Conservation (phyloP, 2,329 filamentous ascomycete genomes). For the Ophiostoma himal-ulmi region DNA sequence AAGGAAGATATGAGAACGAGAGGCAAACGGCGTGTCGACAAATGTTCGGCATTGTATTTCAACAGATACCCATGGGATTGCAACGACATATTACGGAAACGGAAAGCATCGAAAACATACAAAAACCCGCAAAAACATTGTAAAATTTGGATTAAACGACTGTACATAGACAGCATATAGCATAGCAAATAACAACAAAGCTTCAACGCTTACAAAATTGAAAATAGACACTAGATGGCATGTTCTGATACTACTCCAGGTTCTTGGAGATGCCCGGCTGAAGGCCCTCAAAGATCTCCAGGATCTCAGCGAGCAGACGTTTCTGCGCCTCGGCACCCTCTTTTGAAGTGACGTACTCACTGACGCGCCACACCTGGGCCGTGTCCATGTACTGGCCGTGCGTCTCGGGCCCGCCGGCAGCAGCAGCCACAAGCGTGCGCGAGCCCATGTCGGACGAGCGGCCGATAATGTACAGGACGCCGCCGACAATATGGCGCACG, state of each 20-base stretch:
- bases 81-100: slow-evolving; percentile 1
- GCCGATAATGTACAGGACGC: slow-evolving; percentile 30
- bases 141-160: neutral
- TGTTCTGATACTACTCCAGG: slow-evolving; percentile 17
- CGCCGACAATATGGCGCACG: slow-evolving; percentile 27
- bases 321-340: slow-evolving; percentile 36
- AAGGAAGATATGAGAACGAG: neutral
- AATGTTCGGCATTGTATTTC: slow-evolving; percentile 11
- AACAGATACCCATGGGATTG: slow-evolving; percentile 23
- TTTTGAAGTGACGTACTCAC: slow-evolving; percentile 34
- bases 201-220: neutral
- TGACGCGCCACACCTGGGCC: slow-evolving; percentile 31
- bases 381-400: slow-evolving; percentile 41
- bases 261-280: slow-evolving; percentile 37
- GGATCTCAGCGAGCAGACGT: slow-evolving; percentile 40
- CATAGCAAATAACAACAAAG: neutral
- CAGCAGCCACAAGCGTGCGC: slow-evolving; percentile 37
- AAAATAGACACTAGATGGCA: too few relatives aligned
- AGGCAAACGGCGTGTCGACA: neutral
- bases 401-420: slow-evolving; percentile 34
- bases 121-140: neutral
- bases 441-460: slow-evolving; percentile 38
- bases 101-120: slow-evolving; percentile 12
- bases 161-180: neutral
- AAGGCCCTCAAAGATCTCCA: slow-evolving; percentile 39